Percentiles rank a stretch among this genome's conserved stretches.
These are phyloP conservation scores for Fusarium clavum DNA, from an alignment of 2,329 filamentous ascomycete genomes.

Conservation along the genomic window DNA sequence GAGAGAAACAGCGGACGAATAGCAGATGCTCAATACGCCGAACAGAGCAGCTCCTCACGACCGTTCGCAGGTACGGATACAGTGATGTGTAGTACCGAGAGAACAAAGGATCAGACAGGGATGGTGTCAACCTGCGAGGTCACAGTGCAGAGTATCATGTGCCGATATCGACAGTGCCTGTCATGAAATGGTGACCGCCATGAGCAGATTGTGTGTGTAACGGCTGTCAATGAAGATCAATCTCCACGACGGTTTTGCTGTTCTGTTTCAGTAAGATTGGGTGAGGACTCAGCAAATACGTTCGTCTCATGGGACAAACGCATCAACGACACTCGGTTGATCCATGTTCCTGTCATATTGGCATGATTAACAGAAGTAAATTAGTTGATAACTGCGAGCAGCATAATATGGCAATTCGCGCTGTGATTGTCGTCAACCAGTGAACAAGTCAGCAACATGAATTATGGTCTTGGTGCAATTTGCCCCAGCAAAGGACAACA, in stretches of 20 bases:
- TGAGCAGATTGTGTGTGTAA: conserved; percentile 26
- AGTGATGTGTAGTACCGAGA: background rate
- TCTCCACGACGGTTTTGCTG: conserved; percentile 34
- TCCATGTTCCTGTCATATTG: conserved; percentile 9
- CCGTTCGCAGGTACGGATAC: conserved; percentile 29
- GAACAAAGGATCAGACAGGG: conserved; percentile 28
- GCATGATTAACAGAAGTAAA: conserved; percentile 19
- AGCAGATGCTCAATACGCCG: conserved; percentile 13
- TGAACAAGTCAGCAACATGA: conserved; percentile 23
- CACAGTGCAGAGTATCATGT: conserved; percentile 40
- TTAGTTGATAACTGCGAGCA: conserved; percentile 19
- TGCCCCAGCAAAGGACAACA: conserved; percentile 31
- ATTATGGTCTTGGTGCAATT: conserved; percentile 29
- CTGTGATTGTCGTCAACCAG: conserved; percentile 14
- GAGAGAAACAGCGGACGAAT: conserved; percentile 44
- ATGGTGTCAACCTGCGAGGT: conserved; percentile 18
- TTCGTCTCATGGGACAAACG: background rate
- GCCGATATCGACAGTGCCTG: conserved; percentile 21
- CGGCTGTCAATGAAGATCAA: conserved; percentile 37
- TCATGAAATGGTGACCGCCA: conserved; percentile 38
- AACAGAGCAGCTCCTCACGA: conserved; percentile 31
- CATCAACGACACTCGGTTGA: background rate
- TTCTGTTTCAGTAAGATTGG: conserved; percentile 38
- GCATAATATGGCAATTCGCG: conserved; percentile 29
- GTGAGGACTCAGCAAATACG: conserved; percentile 17